These are phyloP conservation scores for Flaveria linearis DNA, from an alignment of 129 eudicot genomes.

Conservation along the genomic window DNA sequence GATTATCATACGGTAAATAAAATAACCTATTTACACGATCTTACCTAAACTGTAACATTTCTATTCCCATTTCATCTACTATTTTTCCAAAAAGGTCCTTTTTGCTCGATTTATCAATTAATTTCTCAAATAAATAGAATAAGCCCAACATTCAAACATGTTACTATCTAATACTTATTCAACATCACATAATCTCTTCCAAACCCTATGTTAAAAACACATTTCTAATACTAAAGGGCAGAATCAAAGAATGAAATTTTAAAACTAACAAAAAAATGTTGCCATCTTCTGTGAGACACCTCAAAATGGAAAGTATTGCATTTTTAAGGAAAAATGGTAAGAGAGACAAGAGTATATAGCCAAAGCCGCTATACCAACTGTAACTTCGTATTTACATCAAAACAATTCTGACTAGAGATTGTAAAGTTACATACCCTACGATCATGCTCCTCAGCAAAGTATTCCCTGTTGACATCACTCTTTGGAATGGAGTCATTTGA, in stretches of 20 bases:
- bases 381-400: not conserved
- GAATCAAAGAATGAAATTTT: not conserved
- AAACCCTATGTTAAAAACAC: not conserved
- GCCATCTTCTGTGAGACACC: not conserved
- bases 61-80: not conserved
- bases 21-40: not conserved
- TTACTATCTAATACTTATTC: not conserved
- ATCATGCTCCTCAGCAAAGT: slow-evolving; percentile 91
- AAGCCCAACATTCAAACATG: not conserved
- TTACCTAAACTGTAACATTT: not conserved
- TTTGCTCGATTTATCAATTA: not conserved
- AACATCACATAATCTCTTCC: not conserved
- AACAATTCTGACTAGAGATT: not conserved
- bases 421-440: slow-evolving; percentile 63
- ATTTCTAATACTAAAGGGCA: not conserved
- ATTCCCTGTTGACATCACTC: slow-evolving; percentile 91
- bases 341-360: not conserved
- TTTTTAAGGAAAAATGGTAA: not conserved
- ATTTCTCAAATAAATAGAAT: not conserved
- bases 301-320: not conserved
- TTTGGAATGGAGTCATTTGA: slow-evolving; percentile 84
- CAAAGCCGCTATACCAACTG: not conserved
- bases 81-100: not conserved
- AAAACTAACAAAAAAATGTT: not conserved
- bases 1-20: not conserved